Evolutionary conservation across 1,284 basidiomycete species (phyloP).

Genomic region (Marasmius sp.): DNA sequence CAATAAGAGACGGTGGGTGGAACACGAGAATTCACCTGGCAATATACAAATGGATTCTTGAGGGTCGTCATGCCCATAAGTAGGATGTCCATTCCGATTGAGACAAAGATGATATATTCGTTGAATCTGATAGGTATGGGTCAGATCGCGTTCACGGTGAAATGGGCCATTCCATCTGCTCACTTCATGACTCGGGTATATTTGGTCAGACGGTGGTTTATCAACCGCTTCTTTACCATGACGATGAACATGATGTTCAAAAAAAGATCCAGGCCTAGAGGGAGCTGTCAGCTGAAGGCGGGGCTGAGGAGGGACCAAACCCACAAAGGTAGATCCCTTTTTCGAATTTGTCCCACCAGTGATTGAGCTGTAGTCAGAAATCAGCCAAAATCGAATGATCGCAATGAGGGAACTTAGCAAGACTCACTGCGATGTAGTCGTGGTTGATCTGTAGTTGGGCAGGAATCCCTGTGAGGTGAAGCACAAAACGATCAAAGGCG

Average conservation of each 20-base stretch:
- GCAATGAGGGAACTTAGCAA: not conserved
- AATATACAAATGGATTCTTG: not conserved
- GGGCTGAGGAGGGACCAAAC: too few relatives aligned
- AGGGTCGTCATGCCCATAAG: conserved; percentile 2
- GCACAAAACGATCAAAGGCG: not conserved
- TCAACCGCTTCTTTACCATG: conserved; percentile 2
- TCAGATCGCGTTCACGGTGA: not conserved
- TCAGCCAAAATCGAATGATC: too few relatives aligned
- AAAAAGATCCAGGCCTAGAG: not conserved
- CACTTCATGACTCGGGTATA: conserved; percentile 3
- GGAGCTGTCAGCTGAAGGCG: not conserved
- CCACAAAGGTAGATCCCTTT: too few relatives aligned
- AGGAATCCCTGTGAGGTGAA: conserved; percentile 2
- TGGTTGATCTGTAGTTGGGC: conserved; percentile 10
- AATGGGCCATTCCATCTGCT: not conserved
- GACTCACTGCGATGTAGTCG: not conserved
- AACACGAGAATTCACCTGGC: not conserved
- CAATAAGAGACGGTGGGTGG: not conserved
- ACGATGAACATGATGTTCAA: conserved; percentile 6
- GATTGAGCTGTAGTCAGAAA: not conserved
- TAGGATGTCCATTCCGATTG: conserved; percentile 4
- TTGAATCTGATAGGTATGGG: conserved; percentile 1
- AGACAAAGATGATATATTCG: conserved; percentile 6
- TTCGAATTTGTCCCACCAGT: too few relatives aligned
- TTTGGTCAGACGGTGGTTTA: conserved; percentile 5